Conservation (phyloP, 2,329 filamentous ascomycete species). For the Cytospora mali region DNA sequence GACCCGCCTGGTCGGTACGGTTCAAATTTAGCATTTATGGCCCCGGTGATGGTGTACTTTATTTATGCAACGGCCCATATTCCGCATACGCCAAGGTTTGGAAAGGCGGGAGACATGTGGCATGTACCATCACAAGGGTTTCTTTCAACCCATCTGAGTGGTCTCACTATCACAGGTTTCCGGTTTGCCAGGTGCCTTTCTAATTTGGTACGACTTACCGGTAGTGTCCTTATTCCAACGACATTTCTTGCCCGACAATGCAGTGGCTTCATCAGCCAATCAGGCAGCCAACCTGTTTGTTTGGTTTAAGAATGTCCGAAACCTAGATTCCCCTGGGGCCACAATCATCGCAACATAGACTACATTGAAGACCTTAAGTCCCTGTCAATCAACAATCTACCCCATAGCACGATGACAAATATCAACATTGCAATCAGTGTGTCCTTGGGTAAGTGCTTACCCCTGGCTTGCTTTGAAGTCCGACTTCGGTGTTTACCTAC, state of each 20-base stretch:
- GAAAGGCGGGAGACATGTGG: too few relatives aligned
- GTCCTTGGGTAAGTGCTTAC: conserved; percentile 54
- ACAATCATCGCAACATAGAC: background rate
- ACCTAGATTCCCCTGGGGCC: background rate
- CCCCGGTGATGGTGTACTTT: too few relatives aligned
- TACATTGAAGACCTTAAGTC: background rate
- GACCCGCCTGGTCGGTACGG: too few relatives aligned
- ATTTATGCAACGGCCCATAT: too few relatives aligned
- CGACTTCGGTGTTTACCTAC: too few relatives aligned
- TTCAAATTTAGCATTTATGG: too few relatives aligned
- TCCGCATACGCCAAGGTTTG: too few relatives aligned
- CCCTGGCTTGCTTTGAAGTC: background rate
- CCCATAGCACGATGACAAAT: conserved; percentile 59
- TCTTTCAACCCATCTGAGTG: background rate
- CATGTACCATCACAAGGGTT: background rate
- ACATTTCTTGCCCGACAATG: too few relatives aligned
- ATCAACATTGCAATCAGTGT: conserved; percentile 77
- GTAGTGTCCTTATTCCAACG: too few relatives aligned
- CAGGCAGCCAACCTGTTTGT: background rate
- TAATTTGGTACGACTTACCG: too few relatives aligned
- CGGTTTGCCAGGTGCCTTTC: too few relatives aligned
- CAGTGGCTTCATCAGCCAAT: background rate
- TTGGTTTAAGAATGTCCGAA: background rate
- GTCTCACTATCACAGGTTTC: background rate
- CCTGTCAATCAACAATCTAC: background rate